Evolutionary conservation across 768 basidiomycete genomes (phyloP), one percentile per base, ranked within the genome.

Genomic region (Neoboletus magnificus): DNA sequence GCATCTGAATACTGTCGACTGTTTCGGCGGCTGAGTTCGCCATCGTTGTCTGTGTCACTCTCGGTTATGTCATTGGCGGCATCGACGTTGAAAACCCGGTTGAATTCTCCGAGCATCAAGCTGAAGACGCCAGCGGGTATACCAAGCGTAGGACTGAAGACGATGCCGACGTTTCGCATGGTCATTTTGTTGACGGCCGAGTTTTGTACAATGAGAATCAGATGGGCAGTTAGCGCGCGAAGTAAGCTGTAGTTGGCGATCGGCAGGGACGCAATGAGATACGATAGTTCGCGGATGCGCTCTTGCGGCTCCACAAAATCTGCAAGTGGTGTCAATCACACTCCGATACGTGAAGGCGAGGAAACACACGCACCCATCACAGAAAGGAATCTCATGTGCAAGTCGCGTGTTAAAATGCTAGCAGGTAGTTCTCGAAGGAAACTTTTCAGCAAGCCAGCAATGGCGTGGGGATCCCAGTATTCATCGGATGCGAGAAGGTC

Each of bases 121-220:
- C 91, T 93, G 73, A 98, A 95, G 41, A 98, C 91, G 8, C 93
- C 93, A 4, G 96, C 96, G n/a, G 96, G 96, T 63, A 99, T 97
- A 42, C 93, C 94, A 13, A 99, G 78, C 0, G 97, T 98, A 2
- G 97, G 97, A 61, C 93, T 95, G 75, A 98, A 98, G 23, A 98
- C 96, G 57, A 99, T 98, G 18, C 96, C 95, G 27, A 99, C 93
- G 69, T 99, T 99, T 44, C 96, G 86, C 84, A 98, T 87, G 40
- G 90, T 95, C 97, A 99, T 99, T 78, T 95, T 98, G 84, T 97
- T 97, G 55, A 89, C 75, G 41, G 80, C 64, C 18, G 93, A 83
- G 68, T 98, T 94, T 71, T 93, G 88, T 43, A 98, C 93, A 63
- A 99, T 90, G 42, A 94, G 79, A 62, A 98, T 97, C 57, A 99